These are phyloP conservation scores for Delitschia confertaspora DNA, from an alignment of 495 filamentous ascomycete species.

Conservation along the genomic window DNA sequence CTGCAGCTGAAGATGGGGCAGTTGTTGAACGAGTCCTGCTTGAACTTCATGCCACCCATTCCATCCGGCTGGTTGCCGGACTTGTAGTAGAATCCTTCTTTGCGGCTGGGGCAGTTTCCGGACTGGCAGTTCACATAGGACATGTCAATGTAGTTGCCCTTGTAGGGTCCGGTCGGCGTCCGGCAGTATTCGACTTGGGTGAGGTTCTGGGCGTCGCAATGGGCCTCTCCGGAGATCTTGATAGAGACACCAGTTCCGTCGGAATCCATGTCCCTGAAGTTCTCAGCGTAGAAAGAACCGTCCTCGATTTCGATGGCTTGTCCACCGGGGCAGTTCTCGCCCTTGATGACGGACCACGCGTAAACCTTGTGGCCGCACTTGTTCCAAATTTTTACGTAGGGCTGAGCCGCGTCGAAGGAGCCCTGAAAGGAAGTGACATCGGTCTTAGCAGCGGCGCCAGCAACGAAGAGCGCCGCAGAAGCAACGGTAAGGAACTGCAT, in stretches of 20 bases:
- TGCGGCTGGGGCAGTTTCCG: slow-evolving; percentile 16
- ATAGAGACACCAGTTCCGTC: slow-evolving; percentile 19
- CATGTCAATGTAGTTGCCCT: slow-evolving; percentile 22
- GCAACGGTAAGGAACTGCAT: slow-evolving; percentile 25
- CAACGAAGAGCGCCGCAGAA: slow-evolving; percentile 13
- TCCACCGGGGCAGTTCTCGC: slow-evolving; percentile 1
- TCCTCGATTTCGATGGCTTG: slow-evolving; percentile 2
- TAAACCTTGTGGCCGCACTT: slow-evolving; percentile 8
- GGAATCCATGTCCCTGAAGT: slow-evolving; percentile 3
- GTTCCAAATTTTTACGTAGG: too few relatives aligned
- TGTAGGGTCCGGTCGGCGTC: slow-evolving; percentile 1
- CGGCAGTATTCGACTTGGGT: slow-evolving; percentile 29
- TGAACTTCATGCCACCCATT: too few relatives aligned
- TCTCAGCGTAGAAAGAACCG: slow-evolving; percentile 22
- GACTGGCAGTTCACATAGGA: slow-evolving; percentile 26
- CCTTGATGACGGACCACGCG: too few relatives aligned
- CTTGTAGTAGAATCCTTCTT: slow-evolving; percentile 23
- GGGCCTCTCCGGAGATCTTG: slow-evolving; percentile 22
- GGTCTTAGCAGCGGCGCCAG: slow-evolving; percentile 5
- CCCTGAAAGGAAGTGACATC: background rate
- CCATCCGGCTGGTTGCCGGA: slow-evolving; percentile 12
- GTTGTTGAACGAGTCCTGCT: background rate
- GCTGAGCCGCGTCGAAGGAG: background rate
- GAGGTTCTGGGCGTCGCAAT: slow-evolving; percentile 1
- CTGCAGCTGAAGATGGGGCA: slow-evolving; percentile 24